A percentile compares a stretch with the other conserved stretches of the same genome.
Evolutionary conservation across 495 filamentous ascomycete genomes (phyloP).

Genomic region (Achaetomiella virescens): DNA sequence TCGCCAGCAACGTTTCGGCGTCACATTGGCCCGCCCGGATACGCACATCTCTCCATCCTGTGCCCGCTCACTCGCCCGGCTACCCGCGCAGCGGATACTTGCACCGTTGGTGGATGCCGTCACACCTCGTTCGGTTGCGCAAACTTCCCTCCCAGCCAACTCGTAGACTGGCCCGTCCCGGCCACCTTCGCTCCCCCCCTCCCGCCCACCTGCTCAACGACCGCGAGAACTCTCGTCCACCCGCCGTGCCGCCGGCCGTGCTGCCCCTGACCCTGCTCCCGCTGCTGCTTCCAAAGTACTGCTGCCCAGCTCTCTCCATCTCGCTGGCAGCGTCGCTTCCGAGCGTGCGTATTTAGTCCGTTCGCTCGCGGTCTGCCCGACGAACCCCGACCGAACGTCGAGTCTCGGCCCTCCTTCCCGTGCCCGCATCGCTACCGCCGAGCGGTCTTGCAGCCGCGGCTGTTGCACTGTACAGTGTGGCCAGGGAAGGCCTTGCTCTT

Average conservation of each 20-base stretch:
- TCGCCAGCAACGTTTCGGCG: slow-evolving; percentile 21
- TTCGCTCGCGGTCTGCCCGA: slow-evolving; percentile 15
- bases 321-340: not conserved
- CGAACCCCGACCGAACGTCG: slow-evolving; percentile 15
- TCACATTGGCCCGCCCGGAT: slow-evolving; percentile 18
- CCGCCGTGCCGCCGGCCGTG: slow-evolving; percentile 2
- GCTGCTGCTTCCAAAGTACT: not conserved
- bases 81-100: slow-evolving; percentile 23
- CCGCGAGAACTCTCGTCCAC: not conserved
- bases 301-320: not conserved
- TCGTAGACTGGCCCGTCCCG: slow-evolving; percentile 5
- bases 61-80: slow-evolving; percentile 14
- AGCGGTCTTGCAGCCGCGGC: slow-evolving; percentile 25
- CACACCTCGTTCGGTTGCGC: slow-evolving; percentile 19
- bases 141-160: slow-evolving; percentile 18
- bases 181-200: not conserved
- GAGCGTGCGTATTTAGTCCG: slow-evolving; percentile 13
- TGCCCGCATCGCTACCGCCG: slow-evolving; percentile 22
- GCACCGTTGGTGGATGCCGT: slow-evolving; percentile 26
- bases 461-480: slow-evolving; percentile 25
- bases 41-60: slow-evolving; percentile 11
- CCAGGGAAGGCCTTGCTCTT: slow-evolving; percentile 19
- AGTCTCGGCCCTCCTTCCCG: slow-evolving; percentile 17
- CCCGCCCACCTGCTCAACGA: not conserved
- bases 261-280: slow-evolving; percentile 10